Base-by-base conservation (phyloP, 1,284 basidiomycete genomes). In the Vanrija sp. region DNA sequence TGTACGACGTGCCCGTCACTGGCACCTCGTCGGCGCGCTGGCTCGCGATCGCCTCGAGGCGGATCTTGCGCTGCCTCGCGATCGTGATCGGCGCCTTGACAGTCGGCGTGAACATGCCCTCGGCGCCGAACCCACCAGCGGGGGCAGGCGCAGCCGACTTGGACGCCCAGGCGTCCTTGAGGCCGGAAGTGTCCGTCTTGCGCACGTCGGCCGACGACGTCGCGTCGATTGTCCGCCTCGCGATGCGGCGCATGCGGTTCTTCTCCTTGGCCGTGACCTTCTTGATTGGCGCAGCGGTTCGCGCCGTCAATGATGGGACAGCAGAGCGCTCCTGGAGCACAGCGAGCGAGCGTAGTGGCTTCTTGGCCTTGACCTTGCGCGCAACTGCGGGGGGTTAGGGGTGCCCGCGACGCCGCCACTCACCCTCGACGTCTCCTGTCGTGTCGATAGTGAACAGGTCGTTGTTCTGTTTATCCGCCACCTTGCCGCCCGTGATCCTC, bases 1-100 rank as follows among this genome's bases (percentile, higher is more conserved):
- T 98, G 76, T 98, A 98, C n/a, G 90, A 94, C 6, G 86, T 83
- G 18, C 95, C 95, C 24, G 85, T 84, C 61, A 90, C 89, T 0
- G 95, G 95, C 6, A 83, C 73, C 1, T 82, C 73, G 2, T 94
- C 81, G 0, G 89, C 86, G 18, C 61, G 53, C n/a, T 61, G 56
- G 14, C 44, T 49, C 35, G 56, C 57, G n/a, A 63, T 58, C 6
- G 47, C 48, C 12, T 49, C 49, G 12, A 63, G 45, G 19, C 62
- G 62, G 19, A 57, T 51, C 36, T 65, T 62, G 25, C 66, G 56
- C 46, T 66, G 69, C 27, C 62, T 54, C 18, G 56, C 45, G 19
- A 75, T 47, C 19, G 72, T 75, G 15, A 59, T 52, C 1, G 75
- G 75, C n/a, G 65, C 62, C 49, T 75, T 75, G 25, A 67, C 59